Evolutionary conservation across 495 filamentous ascomycete genomes (phyloP).

Genomic region (Xylaria cubensis): DNA sequence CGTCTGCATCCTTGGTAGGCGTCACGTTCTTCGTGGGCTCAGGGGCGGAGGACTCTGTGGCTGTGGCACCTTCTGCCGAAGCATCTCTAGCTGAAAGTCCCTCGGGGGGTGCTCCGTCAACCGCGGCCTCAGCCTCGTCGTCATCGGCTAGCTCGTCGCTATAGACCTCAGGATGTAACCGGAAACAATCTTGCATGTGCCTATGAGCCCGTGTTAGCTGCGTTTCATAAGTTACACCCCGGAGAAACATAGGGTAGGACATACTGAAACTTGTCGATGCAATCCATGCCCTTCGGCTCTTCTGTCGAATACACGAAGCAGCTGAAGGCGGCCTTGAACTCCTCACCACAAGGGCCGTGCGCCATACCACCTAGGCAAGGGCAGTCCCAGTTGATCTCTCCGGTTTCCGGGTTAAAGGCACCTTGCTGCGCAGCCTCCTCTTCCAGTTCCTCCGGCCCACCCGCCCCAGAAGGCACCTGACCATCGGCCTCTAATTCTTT

Average conservation of each 20-base stretch:
- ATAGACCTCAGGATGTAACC: conserved; percentile 88
- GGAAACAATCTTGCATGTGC: conserved; percentile 97
- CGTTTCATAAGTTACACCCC: neutral
- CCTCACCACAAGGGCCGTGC: conserved; percentile 91
- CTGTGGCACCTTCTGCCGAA: conserved; percentile 2
- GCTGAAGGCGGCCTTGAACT: conserved; percentile 94
- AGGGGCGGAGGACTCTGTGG: conserved; percentile 18
- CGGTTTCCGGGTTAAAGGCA: conserved; percentile 96
- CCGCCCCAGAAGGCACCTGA: conserved; percentile 32
- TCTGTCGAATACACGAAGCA: conserved; percentile 95
- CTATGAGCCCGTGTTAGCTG: conserved; percentile 53
- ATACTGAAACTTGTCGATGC: conserved; percentile 97
- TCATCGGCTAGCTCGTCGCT: conserved; percentile 88
- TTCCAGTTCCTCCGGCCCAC: conserved; percentile 66
- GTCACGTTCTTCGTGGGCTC: conserved; percentile 17
- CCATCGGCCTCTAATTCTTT: conserved; percentile 31
- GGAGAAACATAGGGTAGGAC: conserved; percentile 35
- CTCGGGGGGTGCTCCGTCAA: conserved; percentile 37
- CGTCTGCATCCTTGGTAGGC: neutral
- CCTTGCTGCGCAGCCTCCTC: conserved; percentile 84
- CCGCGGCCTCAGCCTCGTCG: conserved; percentile 72
- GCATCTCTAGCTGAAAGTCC: conserved; percentile 29
- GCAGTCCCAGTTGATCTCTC: conserved; percentile 99
- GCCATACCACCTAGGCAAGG: conserved; percentile 98
- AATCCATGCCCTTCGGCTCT: conserved; percentile 98